Percentiles rank a stretch among this genome's conserved stretches.
Evolutionary conservation across 768 basidiomycete genomes (phyloP).

Genomic region (Boletellus sp.): DNA sequence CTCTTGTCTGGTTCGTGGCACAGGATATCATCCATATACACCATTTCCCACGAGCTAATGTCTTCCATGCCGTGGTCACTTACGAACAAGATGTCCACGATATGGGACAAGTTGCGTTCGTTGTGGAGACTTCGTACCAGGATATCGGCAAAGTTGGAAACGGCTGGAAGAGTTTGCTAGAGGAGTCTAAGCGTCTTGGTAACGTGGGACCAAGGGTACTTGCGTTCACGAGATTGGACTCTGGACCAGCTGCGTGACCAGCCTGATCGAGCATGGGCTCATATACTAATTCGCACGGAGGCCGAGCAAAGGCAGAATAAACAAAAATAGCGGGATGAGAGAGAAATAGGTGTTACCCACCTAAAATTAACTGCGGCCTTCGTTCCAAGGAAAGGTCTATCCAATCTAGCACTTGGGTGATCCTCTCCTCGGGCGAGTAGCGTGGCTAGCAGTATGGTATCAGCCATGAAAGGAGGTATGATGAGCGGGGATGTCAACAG

Average conservation of each 20-base stretch:
- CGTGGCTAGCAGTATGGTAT: not conserved
- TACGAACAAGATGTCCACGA: constrained; percentile 84
- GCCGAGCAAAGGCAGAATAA: not conserved
- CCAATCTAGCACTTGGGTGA: constrained; percentile 70
- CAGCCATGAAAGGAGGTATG: not conserved
- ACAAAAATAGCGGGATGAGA: not conserved
- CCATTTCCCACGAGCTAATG: constrained; percentile 66
- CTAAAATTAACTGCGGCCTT: constrained; percentile 72
- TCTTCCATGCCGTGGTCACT: constrained; percentile 87
- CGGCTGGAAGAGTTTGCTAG: constrained; percentile 56
- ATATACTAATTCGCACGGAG: constrained; percentile 46
- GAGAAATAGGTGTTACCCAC: constrained; percentile 31
- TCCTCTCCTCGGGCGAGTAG: constrained; percentile 43
- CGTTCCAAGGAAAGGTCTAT: constrained; percentile 58
- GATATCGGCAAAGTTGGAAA: constrained; percentile 68
- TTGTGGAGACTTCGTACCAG: constrained; percentile 42
- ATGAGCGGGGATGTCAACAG: not conserved
- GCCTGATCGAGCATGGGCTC: constrained; percentile 85
- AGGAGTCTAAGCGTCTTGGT: constrained; percentile 2
- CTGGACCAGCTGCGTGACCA: constrained; percentile 66
- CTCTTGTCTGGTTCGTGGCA: constrained; percentile 8
- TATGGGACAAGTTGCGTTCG: constrained; percentile 69
- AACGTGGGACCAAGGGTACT: constrained; percentile 18
- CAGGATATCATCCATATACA: constrained; percentile 64
- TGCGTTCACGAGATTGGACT: constrained; percentile 65